Evolutionary conservation across 139 green algal genomes (phyloP), one percentile per base, ranked within the genome.

Genomic region (Pycnococcus provasolii): DNA sequence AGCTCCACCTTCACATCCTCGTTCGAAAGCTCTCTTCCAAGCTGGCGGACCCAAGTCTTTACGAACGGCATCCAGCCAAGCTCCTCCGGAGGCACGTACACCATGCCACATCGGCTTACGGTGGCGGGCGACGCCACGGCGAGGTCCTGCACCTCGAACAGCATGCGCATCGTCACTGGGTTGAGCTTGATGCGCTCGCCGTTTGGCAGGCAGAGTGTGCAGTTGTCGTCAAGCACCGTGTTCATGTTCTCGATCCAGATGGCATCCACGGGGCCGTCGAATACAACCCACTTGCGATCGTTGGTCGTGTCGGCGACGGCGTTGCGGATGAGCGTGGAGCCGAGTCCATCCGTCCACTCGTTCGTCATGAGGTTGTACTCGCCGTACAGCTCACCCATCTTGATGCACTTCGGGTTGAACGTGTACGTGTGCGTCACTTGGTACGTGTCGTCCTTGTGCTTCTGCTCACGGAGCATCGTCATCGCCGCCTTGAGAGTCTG

Each of bases 331-430:
- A 95, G 77, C 7, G 84, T 87, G 45, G 76, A 84, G 0, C 60
- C 76, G 42, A 95, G 73, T 44, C 88, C 88, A 73, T 95, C 86
- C 3, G 76, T 84, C 88, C 88, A 95, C 76, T 95, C 88, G 62
- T 86, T 87, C 42, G 86, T 95, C 4, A 91, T 69, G 42, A 84
- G 55, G 73, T 86, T 88, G 77, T 90, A 90, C 82, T 95, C 84
- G 39, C 88, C 88, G 75, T 91, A 95, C 66, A 95, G 80, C 78
- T 95, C 85, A 2, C 85, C 85, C 83, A 91, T 91, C 63, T 82
- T 87, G 71, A 95, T 90, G 80, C 81, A 89, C 77, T 95, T 95
- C 61, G 88, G 88, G 75, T 95, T 95, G 71, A 92, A 55, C 60
- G 62, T 55, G 64, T 77, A 73, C 13, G 75, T 80, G 46, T 85